phyloP scores from a whole-genome alignment of 1,284 basidiomycete genomes.

The Porodaedalea pini region DNA sequence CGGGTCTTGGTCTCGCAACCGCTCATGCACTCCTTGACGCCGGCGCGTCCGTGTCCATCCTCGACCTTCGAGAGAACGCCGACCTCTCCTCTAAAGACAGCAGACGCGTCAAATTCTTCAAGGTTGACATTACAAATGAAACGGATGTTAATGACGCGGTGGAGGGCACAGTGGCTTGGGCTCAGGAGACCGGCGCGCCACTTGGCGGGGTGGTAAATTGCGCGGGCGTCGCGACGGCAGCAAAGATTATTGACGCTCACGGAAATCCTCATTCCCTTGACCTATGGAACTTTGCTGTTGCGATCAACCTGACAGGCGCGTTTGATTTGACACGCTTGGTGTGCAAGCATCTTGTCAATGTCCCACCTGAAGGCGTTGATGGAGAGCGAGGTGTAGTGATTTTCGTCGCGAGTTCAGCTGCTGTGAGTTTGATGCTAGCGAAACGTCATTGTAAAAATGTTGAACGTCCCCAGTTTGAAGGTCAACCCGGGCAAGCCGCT shows the following conservation, averaged over 20 bases:
- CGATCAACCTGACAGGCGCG: conserved; percentile 49
- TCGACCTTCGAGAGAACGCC: conserved; percentile 42
- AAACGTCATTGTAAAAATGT: neutral
- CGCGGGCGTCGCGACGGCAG: conserved; percentile 44
- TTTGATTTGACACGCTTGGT: conserved; percentile 54
- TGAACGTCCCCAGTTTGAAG: conserved; percentile 40
- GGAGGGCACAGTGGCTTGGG: conserved; percentile 36
- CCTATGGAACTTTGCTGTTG: conserved; percentile 48
- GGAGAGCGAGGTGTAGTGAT: conserved; percentile 52
- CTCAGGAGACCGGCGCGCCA: conserved; percentile 37
- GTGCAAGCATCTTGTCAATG: conserved; percentile 44
- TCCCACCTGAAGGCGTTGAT: conserved; percentile 43
- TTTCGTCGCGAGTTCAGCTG: conserved; percentile 52
- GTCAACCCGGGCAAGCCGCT: conserved; percentile 49
- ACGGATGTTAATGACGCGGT: conserved; percentile 22
- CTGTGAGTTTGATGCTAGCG: too few species aligned
- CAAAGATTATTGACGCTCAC: conserved; percentile 41
- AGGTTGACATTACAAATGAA: conserved; percentile 29
- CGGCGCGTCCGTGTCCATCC: conserved; percentile 43
- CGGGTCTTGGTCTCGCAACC: conserved; percentile 52
- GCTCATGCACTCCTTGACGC: conserved; percentile 41
- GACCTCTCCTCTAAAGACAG: conserved; percentile 26
- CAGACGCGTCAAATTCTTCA: conserved; percentile 39
- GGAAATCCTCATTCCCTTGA: conserved; percentile 46
- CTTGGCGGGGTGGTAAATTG: conserved; percentile 55